Base-by-base conservation (phyloP, 768 basidiomycete genomes). In the Boletus sp. region DNA sequence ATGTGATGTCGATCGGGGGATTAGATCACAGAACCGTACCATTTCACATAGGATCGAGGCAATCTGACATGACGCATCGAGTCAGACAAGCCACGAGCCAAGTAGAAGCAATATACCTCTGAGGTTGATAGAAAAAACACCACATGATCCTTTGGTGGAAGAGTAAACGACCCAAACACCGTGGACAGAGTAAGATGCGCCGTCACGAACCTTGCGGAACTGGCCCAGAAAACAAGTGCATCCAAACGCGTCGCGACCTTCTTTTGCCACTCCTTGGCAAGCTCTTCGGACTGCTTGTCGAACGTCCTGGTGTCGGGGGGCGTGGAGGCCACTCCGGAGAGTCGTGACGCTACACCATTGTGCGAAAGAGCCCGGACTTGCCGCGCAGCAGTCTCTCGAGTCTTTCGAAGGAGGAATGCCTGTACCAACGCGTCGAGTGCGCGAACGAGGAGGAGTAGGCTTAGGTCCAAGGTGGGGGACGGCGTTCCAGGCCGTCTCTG, bases 41-140 rank as follows among this genome's bases (percentile, higher is more conserved):
- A 92, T 72, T 82, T 89, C 35, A 87, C 83, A 65, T 92, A 72
- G 42, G 73, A 63, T 33, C 47, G 53, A 28, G 77, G 76, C 12
- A 80, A 67, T 36, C 78, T 78, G 51, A 20, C 12, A 67, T n/a
- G 28, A 51, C 32, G 50, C 12, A 40, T 30, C 28, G 10, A 45
- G 52, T 57, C 48, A 59, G 54, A 52, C 53, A 18, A 33, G 36
- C 18, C n/a, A 39, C 0, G 8, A 10, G 18, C 15, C 17, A 15
- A 35, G 41, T 41, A 7, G 11, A 30, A 45, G 7, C 37, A 15
- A 60, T 64, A 48, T 65, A 90, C 88, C 86, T 82, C 59, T 82
- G 75, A 5, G 90, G 89, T 64, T 86, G 77, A 63, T 92, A 92
- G 67, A 90, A 86, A 71, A 89, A 92, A 63, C 90, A 91, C 90